A percentile compares a stretch with the other conserved stretches of the same genome.
Evolutionary conservation across 2,329 filamentous ascomycete species (phyloP).

Genomic region (Penicillium sp.): DNA sequence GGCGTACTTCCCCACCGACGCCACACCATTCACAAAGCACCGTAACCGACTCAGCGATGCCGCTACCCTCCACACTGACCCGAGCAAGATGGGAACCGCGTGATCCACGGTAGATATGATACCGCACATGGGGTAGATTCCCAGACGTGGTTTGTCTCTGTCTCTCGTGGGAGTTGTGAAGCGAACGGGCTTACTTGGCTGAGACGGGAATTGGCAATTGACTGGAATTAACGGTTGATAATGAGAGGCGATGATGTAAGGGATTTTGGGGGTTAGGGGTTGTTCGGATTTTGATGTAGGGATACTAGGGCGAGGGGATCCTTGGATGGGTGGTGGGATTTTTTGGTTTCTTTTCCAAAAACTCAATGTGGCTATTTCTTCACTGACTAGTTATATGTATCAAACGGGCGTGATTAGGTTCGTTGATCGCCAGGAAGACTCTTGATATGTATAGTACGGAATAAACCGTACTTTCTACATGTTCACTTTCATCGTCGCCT

Average conservation of each 20-base stretch:
- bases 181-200: conserved; percentile 7
- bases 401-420: not conserved
- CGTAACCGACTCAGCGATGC: conserved; percentile 1
- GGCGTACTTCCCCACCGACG: conserved; percentile 1
- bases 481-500: not conserved
- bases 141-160: not conserved
- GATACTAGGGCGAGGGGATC: not conserved
- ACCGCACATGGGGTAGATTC: conserved; percentile 3
- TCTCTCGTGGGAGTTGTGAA: conserved; percentile 3
- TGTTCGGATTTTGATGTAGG: not conserved
- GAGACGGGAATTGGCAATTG: not conserved
- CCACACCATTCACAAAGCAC: conserved; percentile 6
- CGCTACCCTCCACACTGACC: not conserved
- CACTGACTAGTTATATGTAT: not conserved
- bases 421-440: not conserved
- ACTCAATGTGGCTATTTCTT: not conserved
- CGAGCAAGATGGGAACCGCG: not conserved
- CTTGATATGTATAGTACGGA: not conserved
- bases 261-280: not conserved
- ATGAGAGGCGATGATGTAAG: not conserved
- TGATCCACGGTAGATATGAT: not conserved
- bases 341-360: not conserved
- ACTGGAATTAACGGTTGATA: not conserved
- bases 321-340: not conserved
- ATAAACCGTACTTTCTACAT: no score